A percentile compares a stretch with the other conserved stretches of the same genome.
Conservation (phyloP, 2,329 filamentous ascomycete genomes). For the Xylaria sp. region DNA sequence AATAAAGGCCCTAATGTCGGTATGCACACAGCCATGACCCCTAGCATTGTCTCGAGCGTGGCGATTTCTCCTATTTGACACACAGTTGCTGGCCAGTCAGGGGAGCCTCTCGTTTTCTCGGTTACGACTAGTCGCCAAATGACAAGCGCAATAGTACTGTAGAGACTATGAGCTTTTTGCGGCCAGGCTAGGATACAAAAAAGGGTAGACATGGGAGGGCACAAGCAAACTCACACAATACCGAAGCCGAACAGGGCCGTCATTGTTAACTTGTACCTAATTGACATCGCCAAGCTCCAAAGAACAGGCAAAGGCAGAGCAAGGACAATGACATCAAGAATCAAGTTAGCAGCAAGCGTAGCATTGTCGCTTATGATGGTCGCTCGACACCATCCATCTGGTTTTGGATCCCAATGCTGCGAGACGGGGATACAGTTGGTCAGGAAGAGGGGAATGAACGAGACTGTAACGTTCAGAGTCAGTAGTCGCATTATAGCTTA, state of each 20-base stretch:
- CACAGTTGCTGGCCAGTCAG: constrained; percentile 42
- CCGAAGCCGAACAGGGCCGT: constrained; percentile 51
- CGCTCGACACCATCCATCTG: constrained; percentile 54
- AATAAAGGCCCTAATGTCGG: constrained; percentile 57
- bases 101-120: constrained; percentile 35
- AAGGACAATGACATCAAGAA: constrained; percentile 52
- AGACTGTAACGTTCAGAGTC: constrained; percentile 32
- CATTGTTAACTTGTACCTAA: constrained; percentile 52
- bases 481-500: background rate
- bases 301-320: constrained; percentile 56
- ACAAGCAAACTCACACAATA: constrained; percentile 44
- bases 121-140: constrained; percentile 52
- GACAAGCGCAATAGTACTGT: constrained; percentile 54
- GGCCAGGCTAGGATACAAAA: background rate
- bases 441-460: constrained; percentile 49
- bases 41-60: constrained; percentile 54
- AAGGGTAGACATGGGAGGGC: background rate
- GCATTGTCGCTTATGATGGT: constrained; percentile 40
- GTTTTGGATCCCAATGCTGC: constrained; percentile 49
- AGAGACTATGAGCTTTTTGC: background rate
- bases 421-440: constrained; percentile 49
- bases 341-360: constrained; percentile 45
- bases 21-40: constrained; percentile 57
- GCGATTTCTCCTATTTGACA: constrained; percentile 53
- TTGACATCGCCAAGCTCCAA: constrained; percentile 56